Evolutionary conservation across 345 rosid species (phyloP).

Genomic region (Pugionium cornutum): DNA sequence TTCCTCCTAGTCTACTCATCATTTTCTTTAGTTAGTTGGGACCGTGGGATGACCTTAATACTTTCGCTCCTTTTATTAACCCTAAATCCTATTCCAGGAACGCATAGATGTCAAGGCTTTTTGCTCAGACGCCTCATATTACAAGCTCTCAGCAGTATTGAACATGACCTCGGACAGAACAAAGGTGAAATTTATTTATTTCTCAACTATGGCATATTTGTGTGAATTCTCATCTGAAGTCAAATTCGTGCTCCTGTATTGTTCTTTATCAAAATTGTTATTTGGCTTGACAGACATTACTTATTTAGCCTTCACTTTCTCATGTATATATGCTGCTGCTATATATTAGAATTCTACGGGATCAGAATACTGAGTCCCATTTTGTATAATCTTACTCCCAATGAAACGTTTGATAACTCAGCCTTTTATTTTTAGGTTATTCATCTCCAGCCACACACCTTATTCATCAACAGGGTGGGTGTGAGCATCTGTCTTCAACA

Average conservation of each 20-base stretch:
- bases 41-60: not conserved
- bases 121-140: slow-evolving; percentile 76
- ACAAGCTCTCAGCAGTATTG: slow-evolving; percentile 79
- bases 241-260: slow-evolving; percentile 15
- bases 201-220: slow-evolving; percentile 21
- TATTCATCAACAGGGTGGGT: slow-evolving; percentile 84
- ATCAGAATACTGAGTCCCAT: slow-evolving; percentile 12
- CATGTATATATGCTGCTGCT: slow-evolving; percentile 9
- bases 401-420: slow-evolving; percentile 11
- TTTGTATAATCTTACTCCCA: slow-evolving; percentile 22
- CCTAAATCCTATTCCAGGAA: slow-evolving; percentile 59
- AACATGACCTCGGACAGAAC: slow-evolving; percentile 94
- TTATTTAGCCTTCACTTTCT: slow-evolving; percentile 15
- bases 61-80: slow-evolving; percentile 9
- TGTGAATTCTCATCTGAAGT: slow-evolving; percentile 1
- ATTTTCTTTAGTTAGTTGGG: slow-evolving; percentile 14
- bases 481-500: slow-evolving; percentile 77
- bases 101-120: slow-evolving; percentile 86
- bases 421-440: slow-evolving; percentile 61
- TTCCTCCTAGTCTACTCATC: not conserved
- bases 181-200: slow-evolving; percentile 57
- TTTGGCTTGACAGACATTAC: slow-evolving; percentile 6
- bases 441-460: slow-evolving; percentile 86
- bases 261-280: slow-evolving; percentile 21
- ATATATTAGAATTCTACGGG: slow-evolving; percentile 6